Evolutionary conservation across 78 protist genomes (phyloP), one percentile per base, ranked within the genome.

Genomic region (Dictyostelium intermedium): DNA sequence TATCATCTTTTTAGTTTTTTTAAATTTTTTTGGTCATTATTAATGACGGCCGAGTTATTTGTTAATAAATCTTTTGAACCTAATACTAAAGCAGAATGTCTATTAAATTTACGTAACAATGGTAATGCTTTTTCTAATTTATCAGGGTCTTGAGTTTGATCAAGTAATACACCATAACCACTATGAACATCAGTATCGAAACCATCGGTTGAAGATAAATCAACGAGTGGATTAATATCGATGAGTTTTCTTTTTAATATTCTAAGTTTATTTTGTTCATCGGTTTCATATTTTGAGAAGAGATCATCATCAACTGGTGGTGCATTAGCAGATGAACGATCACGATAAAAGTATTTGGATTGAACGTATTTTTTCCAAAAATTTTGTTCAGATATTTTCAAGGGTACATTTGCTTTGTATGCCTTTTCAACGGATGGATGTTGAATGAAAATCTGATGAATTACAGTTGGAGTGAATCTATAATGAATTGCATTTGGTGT

Each of bases 341-440:
- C 87, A 69, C 94, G 79, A 47, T 89, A 34, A 70, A 81, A 89
- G 43, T 89, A 60, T 50, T 89, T 78, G 0, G 87, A 81, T 27
- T 80, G 82, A 34, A 89, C 81, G 39, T 89, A 89, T 69, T 89
- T 89, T n/a, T 70, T 89, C 94, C 94, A 89, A 66, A 89, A 89
- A 3, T 79, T 85, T 47, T 89, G 61, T 35, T 89, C 94, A 4
- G 82, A 45, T 18, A 80, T 60, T n/a, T 89, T 89, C 6, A 32
- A 23, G 3, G 94, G 94, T 23, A 89, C 94, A 34, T 89, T 89
- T 60, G 56, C 94, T 23, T 70, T 78, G 60, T 89, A 89, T 23
- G 94, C 94, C 30, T 83, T 50, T 27, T 89, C 94, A 3, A 89
- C 94, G 3, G 94, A 78, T 78, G 94, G 94, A 47, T 89, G 78